Base-by-base conservation (phyloP, 768 basidiomycete genomes). In the Sistotremastrum niveocremeum region DNA sequence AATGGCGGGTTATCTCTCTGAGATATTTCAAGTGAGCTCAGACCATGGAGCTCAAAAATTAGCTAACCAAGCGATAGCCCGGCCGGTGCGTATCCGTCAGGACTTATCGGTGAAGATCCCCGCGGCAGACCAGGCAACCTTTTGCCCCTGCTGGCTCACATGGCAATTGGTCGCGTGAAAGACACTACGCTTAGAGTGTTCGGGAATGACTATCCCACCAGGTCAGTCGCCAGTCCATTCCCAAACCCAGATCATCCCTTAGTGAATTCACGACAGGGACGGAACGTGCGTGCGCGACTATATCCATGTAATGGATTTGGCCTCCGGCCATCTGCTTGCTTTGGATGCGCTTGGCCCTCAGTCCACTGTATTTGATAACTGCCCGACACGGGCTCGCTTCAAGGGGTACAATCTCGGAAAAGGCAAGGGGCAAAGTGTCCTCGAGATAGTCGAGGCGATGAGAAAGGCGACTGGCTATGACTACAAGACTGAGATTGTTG, bases 221-320 rank as follows among this genome's bases (percentile, higher is more conserved):
- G 74, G 84, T 89, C 54, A 56, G 79, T 67, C 4, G 29, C 30
- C 11, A 7, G 20, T 29, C 34, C 11, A n/a, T 6, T 33, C 12
- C 6, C 6, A 31, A 37, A 28, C 11, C 12, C 32, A 30, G 20
- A 28, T 6, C 4, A 33, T 9, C 28, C 34, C 47, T 56, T 33
- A 47, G 30, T 35, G 36, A 41, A 11, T 20, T 37, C 41, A 47
- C 36, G 41, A 5, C 52, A 87, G 86, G 35, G 94, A 98, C 58
- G 94, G 94, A 6, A 97, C 94, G 6, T 99, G 94, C 57, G 88
- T 98, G n/a, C 82, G 93, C 38, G 93, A 98, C 63, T 91, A 91
- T 62, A 69, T 91, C 8, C 89, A 91, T 56, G 77, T 99, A 50
- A 76, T 97, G 60, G 95, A 99, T 62, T 73, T 99, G 41, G 89